Conservation (phyloP, 2,329 filamentous ascomycete genomes). For the Colletotrichum salicis region DNA sequence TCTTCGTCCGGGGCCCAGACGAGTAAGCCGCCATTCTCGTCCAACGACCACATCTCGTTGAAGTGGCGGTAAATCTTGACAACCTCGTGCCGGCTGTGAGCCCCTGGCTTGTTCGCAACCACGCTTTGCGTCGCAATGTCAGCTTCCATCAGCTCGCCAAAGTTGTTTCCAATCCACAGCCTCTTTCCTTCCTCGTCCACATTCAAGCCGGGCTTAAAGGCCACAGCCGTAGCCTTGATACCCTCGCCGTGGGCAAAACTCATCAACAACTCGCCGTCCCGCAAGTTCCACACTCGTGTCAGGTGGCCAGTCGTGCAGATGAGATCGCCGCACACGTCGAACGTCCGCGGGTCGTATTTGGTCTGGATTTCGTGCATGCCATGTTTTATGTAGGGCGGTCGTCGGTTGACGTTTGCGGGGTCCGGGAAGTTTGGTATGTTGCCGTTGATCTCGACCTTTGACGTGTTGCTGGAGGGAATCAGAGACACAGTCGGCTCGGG, state of each 20-base stretch:
- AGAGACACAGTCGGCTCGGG: slow-evolving; percentile 53
- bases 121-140: slow-evolving; percentile 81
- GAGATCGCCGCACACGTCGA: slow-evolving; percentile 88
- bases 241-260: slow-evolving; percentile 87
- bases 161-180: slow-evolving; percentile 90
- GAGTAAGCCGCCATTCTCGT: slow-evolving; percentile 86
- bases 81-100: slow-evolving; percentile 83
- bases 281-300: slow-evolving; percentile 88
- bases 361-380: slow-evolving; percentile 81
- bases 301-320: slow-evolving; percentile 88
- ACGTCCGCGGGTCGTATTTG: slow-evolving; percentile 85
- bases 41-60: slow-evolving; percentile 93
- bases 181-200: slow-evolving; percentile 83
- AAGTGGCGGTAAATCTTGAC: slow-evolving; percentile 86
- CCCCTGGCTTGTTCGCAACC: slow-evolving; percentile 73
- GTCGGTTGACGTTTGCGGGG: slow-evolving; percentile 82
- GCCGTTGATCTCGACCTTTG: slow-evolving; percentile 59
- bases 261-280: slow-evolving; percentile 83
- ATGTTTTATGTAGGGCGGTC: slow-evolving; percentile 79
- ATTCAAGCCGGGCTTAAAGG: slow-evolving; percentile 84
- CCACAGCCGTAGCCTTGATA: slow-evolving; percentile 81
- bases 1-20: slow-evolving; percentile 82
- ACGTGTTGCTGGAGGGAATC: slow-evolving; percentile 41
- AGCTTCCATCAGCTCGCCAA: slow-evolving; percentile 89
- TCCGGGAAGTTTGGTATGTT: slow-evolving; percentile 73